These are phyloP conservation scores for Diaporthe helianthi DNA, from an alignment of 2,329 filamentous ascomycete species.

Conservation along the genomic window DNA sequence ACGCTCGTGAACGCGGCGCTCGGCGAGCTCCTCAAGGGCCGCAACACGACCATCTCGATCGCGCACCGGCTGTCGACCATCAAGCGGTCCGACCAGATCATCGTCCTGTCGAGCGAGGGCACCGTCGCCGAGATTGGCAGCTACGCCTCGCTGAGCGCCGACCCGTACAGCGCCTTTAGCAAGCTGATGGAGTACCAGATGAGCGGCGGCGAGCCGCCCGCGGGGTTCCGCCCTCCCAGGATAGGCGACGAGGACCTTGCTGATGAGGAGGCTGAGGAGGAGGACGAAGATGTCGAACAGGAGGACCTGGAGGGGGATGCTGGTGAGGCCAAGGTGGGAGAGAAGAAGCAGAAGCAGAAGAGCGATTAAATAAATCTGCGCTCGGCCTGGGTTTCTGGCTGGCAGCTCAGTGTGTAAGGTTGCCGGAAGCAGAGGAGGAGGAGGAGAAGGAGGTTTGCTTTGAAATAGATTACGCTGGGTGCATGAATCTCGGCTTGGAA, in stretches of 20 bases:
- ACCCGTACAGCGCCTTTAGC: slow-evolving; percentile 83
- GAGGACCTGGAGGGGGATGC: slow-evolving; percentile 52
- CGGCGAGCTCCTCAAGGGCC: slow-evolving; percentile 78
- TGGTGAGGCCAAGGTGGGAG: slow-evolving; percentile 31
- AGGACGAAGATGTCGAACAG: slow-evolving; percentile 60
- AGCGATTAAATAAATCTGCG: no score
- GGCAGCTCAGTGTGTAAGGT: not conserved
- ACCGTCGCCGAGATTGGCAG: slow-evolving; percentile 90
- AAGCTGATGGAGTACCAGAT: slow-evolving; percentile 99
- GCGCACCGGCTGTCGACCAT: slow-evolving; percentile 96
- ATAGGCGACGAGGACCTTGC: slow-evolving; percentile 50
- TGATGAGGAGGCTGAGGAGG: slow-evolving; percentile 60
- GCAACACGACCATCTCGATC: slow-evolving; percentile 97
- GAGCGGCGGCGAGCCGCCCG: slow-evolving; percentile 75
- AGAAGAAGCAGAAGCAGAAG: slow-evolving; percentile 25
- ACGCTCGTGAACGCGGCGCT: slow-evolving; percentile 94
- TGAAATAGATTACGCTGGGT: slow-evolving; percentile 3
- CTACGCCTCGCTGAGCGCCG: slow-evolving; percentile 76
- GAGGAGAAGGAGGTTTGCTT: not conserved
- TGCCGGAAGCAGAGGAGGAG: no score
- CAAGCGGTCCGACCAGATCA: slow-evolving; percentile 92
- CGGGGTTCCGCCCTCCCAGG: slow-evolving; percentile 42
- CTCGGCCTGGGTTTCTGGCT: not conserved
- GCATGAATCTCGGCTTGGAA: not conserved
- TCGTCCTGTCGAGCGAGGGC: slow-evolving; percentile 86